Evolutionary conservation across 257 asterid species (phyloP), one percentile per base, ranked within the genome.

Genomic region (Asclepias syriaca): DNA sequence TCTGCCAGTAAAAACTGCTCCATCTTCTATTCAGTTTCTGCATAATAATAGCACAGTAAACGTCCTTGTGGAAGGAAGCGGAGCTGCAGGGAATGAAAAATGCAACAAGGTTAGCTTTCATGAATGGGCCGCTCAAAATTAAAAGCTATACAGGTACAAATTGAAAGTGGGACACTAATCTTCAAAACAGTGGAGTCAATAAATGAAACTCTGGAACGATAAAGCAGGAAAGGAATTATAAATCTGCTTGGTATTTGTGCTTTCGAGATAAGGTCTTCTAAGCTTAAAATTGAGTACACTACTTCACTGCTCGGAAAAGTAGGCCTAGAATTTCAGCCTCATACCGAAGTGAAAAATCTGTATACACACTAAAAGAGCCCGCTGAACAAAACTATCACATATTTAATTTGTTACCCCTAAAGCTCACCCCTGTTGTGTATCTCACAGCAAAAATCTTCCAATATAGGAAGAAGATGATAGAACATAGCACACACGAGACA

Each of bases 11-110:
- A 49, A 21, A 50, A 18, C 50, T 49, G 40, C 27, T 43, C 9
- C 72, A 69, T 64, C 72, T 50, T n/a, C 43, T 51, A 55, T 53
- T 40, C 58, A 24, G n/a, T 22, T 70, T 61, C 37, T 6, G 49
- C 67, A 34, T 34, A 24, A 37, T 64, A 24, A 18, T 64, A 64
- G 27, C 49, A 34, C 19, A 63, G 19, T 37, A 37, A 37, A 18
- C 68, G n/a, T 46, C 68, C 27, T 45, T n/a, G 14, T 49, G 46
- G 32, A 56, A 34, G 39, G 55, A 60, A 60, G 71, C 71, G 24
- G 49, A 70, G 34, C 80, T 76, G 76, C 72, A 70, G 13, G 37
- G 4, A 57, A 32, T 46, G 2, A 19, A 68, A 9, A 46, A 48
- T 56, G 4, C 48, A 68, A 55, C 11, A 58, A 37, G 46, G 72